Conservation (phyloP, 495 filamentous ascomycete genomes). For the Aspergillus cristatus region DNA sequence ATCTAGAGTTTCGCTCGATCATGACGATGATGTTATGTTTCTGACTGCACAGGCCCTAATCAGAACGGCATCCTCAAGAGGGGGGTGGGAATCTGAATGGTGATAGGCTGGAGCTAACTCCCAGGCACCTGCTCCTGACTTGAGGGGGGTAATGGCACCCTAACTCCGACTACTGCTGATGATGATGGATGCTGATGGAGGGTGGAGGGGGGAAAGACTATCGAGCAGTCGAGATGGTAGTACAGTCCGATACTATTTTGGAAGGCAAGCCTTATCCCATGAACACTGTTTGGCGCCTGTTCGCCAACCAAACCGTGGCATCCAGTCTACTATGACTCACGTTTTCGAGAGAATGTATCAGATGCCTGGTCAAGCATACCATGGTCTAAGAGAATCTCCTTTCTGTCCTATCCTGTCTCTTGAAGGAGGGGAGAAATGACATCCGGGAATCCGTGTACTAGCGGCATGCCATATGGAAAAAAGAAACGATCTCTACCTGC, state of each 20-base stretch:
- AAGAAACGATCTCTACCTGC: too few relatives aligned
- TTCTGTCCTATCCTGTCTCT: neutral
- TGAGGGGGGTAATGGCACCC: too few relatives aligned
- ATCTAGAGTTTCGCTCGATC: too few relatives aligned
- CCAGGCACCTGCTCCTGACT: too few relatives aligned
- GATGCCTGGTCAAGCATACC: constrained; percentile 18
- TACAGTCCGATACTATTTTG: constrained; percentile 13
- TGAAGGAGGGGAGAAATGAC: neutral
- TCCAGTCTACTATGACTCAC: constrained; percentile 7
- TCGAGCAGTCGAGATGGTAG: constrained; percentile 14
- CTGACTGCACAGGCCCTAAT: neutral
- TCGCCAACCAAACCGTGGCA: neutral
- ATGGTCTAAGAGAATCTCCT: neutral
- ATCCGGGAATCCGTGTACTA: neutral
- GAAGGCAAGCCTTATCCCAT: constrained; percentile 18
- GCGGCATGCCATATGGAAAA: too few relatives aligned
- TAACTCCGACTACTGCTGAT: neutral
- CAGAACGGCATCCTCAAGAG: neutral
- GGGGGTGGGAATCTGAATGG: neutral
- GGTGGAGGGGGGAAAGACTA: constrained; percentile 6
- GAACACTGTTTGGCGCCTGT: constrained; percentile 15
- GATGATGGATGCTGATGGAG: constrained; percentile 5
- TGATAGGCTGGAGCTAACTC: neutral
- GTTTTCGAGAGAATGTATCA: constrained; percentile 30
- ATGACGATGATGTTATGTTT: constrained; percentile 13